Evolutionary conservation across 306 rosid genomes (phyloP).

Genomic region (Sphenostylis stenocarpa): DNA sequence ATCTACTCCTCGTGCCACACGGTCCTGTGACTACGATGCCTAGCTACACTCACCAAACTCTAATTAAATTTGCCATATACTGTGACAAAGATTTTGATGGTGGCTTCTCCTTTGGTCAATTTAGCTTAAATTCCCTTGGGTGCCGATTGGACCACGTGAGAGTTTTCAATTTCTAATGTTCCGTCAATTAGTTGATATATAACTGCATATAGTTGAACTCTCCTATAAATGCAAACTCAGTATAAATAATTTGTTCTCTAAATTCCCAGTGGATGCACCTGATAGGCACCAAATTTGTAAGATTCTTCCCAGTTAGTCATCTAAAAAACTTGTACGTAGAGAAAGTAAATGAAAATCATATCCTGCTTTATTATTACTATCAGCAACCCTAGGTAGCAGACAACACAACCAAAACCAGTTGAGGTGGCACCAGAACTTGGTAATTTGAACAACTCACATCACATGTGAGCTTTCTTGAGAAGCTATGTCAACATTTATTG

Average conservation of each 20-base stretch:
- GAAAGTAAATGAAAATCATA: no score
- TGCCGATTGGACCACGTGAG: slow-evolving; percentile 30
- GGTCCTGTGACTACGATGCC: slow-evolving; percentile 44
- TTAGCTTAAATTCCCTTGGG: slow-evolving; percentile 33
- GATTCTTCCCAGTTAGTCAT: no score
- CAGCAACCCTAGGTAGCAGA: no score
- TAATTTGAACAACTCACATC: no score
- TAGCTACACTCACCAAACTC: slow-evolving; percentile 17
- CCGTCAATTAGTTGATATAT: not conserved
- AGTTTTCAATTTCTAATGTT: slow-evolving; percentile 9
- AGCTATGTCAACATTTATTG: slow-evolving; percentile 29
- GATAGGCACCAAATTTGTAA: not conserved
- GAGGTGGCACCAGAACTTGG: no score
- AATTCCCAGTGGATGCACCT: not conserved
- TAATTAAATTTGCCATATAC: not conserved
- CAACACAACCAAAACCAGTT: no score
- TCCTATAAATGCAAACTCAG: not conserved
- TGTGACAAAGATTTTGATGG: slow-evolving; percentile 18
- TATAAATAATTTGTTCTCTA: not conserved
- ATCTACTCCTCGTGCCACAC: slow-evolving; percentile 44
- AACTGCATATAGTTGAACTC: not conserved
- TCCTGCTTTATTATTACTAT: no score
- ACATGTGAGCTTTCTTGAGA: slow-evolving; percentile 26
- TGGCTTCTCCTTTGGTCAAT: slow-evolving; percentile 33
- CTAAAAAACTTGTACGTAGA: no score